These are phyloP conservation scores for Malus hybrid DNA, from an alignment of 331 rosid species.

Conservation along the genomic window DNA sequence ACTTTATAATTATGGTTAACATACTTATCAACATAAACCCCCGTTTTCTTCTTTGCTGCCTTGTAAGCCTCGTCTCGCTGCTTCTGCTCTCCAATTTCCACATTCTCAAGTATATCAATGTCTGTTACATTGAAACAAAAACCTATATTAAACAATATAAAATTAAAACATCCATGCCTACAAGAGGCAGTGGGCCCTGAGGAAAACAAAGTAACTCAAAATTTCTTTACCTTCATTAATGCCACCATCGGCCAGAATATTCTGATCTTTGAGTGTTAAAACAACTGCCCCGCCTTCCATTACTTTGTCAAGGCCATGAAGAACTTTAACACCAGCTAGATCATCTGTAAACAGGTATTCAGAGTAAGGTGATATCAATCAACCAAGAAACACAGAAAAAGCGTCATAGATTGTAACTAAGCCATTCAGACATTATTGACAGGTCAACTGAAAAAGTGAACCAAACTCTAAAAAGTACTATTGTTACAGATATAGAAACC, in stretches of 20 bases:
- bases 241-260: conserved; percentile 73
- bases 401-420: not conserved
- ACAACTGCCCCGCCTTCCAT: conserved; percentile 91
- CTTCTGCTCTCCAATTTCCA: conserved; percentile 92
- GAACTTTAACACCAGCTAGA: conserved; percentile 86
- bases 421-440: not conserved
- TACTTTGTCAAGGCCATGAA: conserved; percentile 91
- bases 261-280: conserved; percentile 90
- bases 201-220: conserved; percentile 12
- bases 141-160: conserved; percentile 17
- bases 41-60: conserved; percentile 82
- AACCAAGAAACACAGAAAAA: not conserved
- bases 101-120: conserved; percentile 83
- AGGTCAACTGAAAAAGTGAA: not conserved
- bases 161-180: conserved; percentile 11
- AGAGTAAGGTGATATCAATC: conserved; percentile 2
- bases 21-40: conserved; percentile 77
- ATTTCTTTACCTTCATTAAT: conserved; percentile 64
- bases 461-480: not conserved
- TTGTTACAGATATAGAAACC: not conserved
- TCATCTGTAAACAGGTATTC: conserved; percentile 32
- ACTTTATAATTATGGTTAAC: conserved; percentile 11
- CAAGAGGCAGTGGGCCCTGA: conserved; percentile 11
- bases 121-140: conserved; percentile 50
- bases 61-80: conserved; percentile 72